Evolutionary conservation across 139 green algal species (phyloP).

Genomic region (Auxenochlorella protothecoides): DNA sequence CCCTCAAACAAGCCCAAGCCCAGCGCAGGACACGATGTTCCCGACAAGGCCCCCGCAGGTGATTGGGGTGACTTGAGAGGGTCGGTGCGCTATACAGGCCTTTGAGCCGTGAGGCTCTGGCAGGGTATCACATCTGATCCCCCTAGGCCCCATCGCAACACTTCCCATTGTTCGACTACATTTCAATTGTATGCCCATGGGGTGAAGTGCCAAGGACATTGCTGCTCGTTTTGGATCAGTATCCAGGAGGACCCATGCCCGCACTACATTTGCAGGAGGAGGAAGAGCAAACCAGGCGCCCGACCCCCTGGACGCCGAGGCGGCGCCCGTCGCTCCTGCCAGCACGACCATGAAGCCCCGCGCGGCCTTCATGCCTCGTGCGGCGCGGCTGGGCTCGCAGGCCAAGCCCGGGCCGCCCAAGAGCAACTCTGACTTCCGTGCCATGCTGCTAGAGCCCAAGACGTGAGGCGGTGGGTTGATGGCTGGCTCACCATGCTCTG

Average conservation of each 20-base stretch:
- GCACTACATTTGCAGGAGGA: neutral
- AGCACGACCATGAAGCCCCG: too few species aligned
- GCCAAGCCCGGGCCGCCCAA: constrained; percentile 13
- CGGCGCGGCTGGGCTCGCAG: neutral
- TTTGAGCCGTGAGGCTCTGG: too few species aligned
- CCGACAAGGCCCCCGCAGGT: too few species aligned
- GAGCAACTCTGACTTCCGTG: constrained; percentile 62
- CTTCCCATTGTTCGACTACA: too few species aligned
- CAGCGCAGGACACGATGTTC: neutral
- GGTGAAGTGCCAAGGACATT: too few species aligned
- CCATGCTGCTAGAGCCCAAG: constrained; percentile 43
- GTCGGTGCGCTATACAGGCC: too few species aligned
- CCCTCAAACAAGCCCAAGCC: constrained; percentile 45
- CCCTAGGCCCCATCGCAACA: neutral
- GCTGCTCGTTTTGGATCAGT: too few species aligned
- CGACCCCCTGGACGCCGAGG: too few species aligned
- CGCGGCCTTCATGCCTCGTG: neutral
- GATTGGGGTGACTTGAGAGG: too few species aligned
- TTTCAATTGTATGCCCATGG: too few species aligned
- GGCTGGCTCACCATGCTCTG: too few species aligned
- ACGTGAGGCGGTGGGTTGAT: constrained; percentile 2
- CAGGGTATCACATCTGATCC: neutral
- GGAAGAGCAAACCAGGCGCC: neutral
- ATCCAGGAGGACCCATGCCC: neutral
- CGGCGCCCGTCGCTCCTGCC: too few species aligned